These are phyloP conservation scores for Aspergillus quadrilineatus DNA, from an alignment of 2,329 filamentous ascomycete species.

Conservation along the genomic window DNA sequence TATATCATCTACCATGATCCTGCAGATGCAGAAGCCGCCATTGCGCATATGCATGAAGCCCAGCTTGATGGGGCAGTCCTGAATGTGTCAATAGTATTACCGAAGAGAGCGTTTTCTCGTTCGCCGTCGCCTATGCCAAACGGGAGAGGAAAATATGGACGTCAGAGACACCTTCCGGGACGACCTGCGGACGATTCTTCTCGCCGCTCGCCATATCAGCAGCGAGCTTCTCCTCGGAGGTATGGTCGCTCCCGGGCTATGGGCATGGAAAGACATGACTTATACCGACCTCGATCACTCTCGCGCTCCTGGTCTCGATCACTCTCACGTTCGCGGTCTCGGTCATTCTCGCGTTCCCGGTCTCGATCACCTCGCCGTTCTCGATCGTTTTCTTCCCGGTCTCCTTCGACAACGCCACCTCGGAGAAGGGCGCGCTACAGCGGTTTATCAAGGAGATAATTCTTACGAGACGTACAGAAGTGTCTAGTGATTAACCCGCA, in stretches of 20 bases:
- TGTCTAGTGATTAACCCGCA: too few species aligned
- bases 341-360: neutral
- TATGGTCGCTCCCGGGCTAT: slow-evolving; percentile 39
- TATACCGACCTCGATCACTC: slow-evolving; percentile 61
- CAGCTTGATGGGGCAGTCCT: slow-evolving; percentile 81
- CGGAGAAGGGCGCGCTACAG: slow-evolving; percentile 37
- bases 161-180: slow-evolving; percentile 38
- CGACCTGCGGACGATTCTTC: slow-evolving; percentile 27
- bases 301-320: slow-evolving; percentile 44
- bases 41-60: slow-evolving; percentile 97
- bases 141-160: slow-evolving; percentile 59
- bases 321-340: slow-evolving; percentile 30
- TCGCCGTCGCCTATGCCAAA: slow-evolving; percentile 71
- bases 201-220: slow-evolving; percentile 26
- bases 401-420: slow-evolving; percentile 45
- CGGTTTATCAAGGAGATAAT: slow-evolving; percentile 25
- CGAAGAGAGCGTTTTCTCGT: slow-evolving; percentile 76
- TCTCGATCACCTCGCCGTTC: slow-evolving; percentile 12
- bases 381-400: slow-evolving; percentile 35
- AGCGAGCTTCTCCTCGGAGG: slow-evolving; percentile 39
- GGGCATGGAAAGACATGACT: slow-evolving; percentile 47
- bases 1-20: slow-evolving; percentile 83
- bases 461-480: neutral
- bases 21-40: slow-evolving; percentile 79
- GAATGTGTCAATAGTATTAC: slow-evolving; percentile 84